Percentiles rank a stretch among this genome's conserved stretches.
These are phyloP conservation scores for Colletotrichum eleusines DNA, from an alignment of 2,329 filamentous ascomycete species.

Conservation along the genomic window DNA sequence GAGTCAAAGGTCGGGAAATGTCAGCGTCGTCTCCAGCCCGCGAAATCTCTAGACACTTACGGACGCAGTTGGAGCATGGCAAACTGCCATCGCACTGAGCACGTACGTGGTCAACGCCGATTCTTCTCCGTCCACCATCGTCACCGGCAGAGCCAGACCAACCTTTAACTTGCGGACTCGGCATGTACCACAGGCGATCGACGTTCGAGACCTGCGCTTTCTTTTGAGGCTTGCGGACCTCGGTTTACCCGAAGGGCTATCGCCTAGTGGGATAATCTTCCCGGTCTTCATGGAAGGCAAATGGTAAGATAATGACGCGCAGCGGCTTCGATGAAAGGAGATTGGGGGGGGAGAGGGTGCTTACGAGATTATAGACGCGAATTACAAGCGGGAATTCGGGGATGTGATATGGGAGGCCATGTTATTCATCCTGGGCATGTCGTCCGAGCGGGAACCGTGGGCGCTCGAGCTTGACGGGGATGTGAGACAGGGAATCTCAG, in stretches of 20 bases:
- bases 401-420: not conserved
- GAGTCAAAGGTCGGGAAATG: not conserved
- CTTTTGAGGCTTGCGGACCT: slow-evolving; percentile 30
- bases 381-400: slow-evolving; percentile 9
- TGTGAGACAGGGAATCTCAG: slow-evolving; percentile 11
- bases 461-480: not conserved
- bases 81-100: slow-evolving; percentile 37
- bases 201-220: slow-evolving; percentile 35
- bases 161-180: slow-evolving; percentile 41
- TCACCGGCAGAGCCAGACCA: not conserved
- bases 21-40: not conserved
- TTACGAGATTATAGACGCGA: not conserved
- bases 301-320: too few relatives aligned
- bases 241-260: slow-evolving; percentile 22
- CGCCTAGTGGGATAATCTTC: not conserved
- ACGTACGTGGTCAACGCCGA: not conserved
- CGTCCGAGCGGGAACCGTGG: not conserved
- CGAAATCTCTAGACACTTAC: slow-evolving; percentile 15
- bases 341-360: not conserved
- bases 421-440: not conserved
- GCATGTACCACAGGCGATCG: slow-evolving; percentile 38
- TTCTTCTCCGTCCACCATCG: not conserved
- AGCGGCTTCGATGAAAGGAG: not conserved
- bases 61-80: slow-evolving; percentile 40
- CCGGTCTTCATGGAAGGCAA: slow-evolving; percentile 26